Evolutionary conservation across 305 asterid species (phyloP).

Genomic region (Fraxinus greggii): DNA sequence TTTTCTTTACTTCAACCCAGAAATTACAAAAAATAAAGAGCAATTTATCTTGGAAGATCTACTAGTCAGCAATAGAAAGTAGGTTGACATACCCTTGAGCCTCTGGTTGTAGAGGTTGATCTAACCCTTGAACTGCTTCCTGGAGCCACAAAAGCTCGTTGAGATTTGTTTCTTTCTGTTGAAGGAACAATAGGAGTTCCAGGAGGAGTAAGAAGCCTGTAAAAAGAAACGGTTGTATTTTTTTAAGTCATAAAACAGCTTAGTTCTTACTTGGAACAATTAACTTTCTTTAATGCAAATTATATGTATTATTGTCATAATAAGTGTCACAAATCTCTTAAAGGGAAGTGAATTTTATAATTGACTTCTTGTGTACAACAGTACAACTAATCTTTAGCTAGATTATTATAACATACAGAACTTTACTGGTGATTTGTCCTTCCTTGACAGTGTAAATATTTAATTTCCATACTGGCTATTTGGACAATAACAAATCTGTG

Average conservation of each 20-base stretch:
- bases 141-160: constrained; percentile 47
- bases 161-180: constrained; percentile 64
- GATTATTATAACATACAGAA: neutral
- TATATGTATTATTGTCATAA: neutral
- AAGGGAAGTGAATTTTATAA: neutral
- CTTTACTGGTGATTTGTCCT: neutral
- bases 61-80: constrained; percentile 10
- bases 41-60: constrained; percentile 13
- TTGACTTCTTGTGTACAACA: neutral
- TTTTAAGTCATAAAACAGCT: neutral
- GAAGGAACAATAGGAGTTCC: constrained; percentile 89
- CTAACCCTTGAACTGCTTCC: constrained; percentile 64
- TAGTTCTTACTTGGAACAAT: neutral
- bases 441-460: neutral
- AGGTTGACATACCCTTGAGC: constrained; percentile 73
- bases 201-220: constrained; percentile 99
- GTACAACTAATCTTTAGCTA: neutral
- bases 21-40: constrained; percentile 17
- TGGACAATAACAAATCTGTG: neutral
- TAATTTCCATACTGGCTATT: neutral
- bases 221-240: neutral
- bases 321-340: neutral
- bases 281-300: neutral
- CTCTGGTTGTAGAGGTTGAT: constrained; percentile 70
- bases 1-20: neutral